Evolutionary conservation across 2,329 filamentous ascomycete genomes (phyloP).

Genomic region (Pseudohalonectria lignicola): DNA sequence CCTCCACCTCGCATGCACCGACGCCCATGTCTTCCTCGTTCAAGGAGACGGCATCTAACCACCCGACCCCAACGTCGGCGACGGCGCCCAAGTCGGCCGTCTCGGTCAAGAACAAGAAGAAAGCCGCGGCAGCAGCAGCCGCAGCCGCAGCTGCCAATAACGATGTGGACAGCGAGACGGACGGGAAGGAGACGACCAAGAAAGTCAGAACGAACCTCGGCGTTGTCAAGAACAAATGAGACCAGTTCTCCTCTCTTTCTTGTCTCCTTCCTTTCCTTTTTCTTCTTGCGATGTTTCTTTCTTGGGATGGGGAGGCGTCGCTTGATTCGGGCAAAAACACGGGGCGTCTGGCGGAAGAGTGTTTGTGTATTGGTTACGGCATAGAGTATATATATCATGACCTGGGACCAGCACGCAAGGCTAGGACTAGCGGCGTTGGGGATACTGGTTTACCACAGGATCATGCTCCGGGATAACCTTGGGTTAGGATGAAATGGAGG

Average conservation of each 20-base stretch:
- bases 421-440: too few relatives aligned
- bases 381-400: too few relatives aligned
- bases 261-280: too few relatives aligned
- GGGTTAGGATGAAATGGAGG: too few relatives aligned
- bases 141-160: slow-evolving; percentile 13
- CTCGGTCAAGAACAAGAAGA: slow-evolving; percentile 41
- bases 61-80: slow-evolving; percentile 44
- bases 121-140: slow-evolving; percentile 23
- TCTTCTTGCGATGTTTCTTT: too few relatives aligned
- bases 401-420: too few relatives aligned
- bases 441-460: too few relatives aligned
- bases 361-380: too few relatives aligned
- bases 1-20: slow-evolving; percentile 35
- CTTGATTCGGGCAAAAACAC: too few relatives aligned
- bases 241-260: not conserved
- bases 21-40: slow-evolving; percentile 46
- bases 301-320: too few relatives aligned
- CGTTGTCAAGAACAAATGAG: slow-evolving; percentile 34
- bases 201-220: slow-evolving; percentile 50
- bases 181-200: slow-evolving; percentile 35
- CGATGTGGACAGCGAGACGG: slow-evolving; percentile 46
- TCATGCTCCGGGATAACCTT: too few relatives aligned
- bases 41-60: slow-evolving; percentile 32
- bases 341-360: too few relatives aligned
- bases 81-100: slow-evolving; percentile 27